Evolutionary conservation across 805 yeast genomes (phyloP), one percentile per base, ranked within the genome.

Genomic region (Saccharomycopsis sp.): DNA sequence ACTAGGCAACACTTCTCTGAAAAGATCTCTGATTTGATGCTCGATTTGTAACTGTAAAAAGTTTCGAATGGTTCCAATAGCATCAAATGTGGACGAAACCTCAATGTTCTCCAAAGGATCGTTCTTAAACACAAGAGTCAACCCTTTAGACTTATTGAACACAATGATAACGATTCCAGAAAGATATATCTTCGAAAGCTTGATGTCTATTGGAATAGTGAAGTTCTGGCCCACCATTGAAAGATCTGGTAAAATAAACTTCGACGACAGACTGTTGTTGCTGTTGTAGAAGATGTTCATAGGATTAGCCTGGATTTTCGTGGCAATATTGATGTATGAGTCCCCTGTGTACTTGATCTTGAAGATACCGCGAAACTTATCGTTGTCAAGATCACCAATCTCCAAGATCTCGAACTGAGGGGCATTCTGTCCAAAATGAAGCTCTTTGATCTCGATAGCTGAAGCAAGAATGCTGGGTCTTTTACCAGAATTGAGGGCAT

Each of bases 141-240:
- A 77, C 0, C 97, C 97, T 67, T 89, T 89, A 2, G 87, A 78
- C 66, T 87, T 85, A 29, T 87, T 82, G 69, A 87, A 90, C 2
- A 90, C 97, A 62, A 89, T 83, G 56, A 90, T 86, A 23, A 92
- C 90, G 60, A 91, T 90, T 1, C 96, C 94, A 58, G 85, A 81
- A 56, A 90, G 76, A 64, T 79, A 78, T 62, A 90, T 85, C 58
- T 87, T 85, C 47, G 90, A 81, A 56, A 90, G 73, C 47, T 86
- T 85, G 65, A 90, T 75, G 67, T 87, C 88, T 64, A 90, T 76
- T 2, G 97, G 97, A 55, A 90, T 81, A 17, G 88, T 83, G 67
- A 90, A 84, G 38, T 87, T 80, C 56, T 84, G 84, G 51, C 81
- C 77, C 2, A 91, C 83, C 3, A 85, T 78, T 29, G 82, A 75